Conservation (phyloP, 306 rosid species). For the Prunus mume region DNA sequence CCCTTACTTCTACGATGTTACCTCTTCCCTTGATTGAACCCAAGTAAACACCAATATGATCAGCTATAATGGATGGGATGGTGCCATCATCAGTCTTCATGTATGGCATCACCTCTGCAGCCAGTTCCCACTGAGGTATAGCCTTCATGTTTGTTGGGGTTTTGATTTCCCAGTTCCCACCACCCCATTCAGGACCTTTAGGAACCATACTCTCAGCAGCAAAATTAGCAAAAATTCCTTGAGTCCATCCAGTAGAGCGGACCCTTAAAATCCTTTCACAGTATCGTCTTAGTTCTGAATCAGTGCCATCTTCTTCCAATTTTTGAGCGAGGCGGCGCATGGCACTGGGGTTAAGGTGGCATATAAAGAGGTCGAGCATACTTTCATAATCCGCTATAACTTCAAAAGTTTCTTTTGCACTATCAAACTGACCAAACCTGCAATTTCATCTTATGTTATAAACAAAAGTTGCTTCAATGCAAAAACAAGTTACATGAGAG, state of each 20-base stretch:
- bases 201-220: constrained; percentile 99
- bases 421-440: constrained; percentile 98
- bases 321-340: constrained; percentile 98
- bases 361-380: constrained; percentile 90
- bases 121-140: constrained; percentile 97
- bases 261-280: constrained; percentile 93
- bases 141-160: constrained; percentile 83
- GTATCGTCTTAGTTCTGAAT: constrained; percentile 92
- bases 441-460: constrained; percentile 27
- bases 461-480: neutral
- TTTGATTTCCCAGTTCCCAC: constrained; percentile 99
- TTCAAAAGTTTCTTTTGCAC: constrained; percentile 97
- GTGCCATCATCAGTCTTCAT: constrained; percentile 93
- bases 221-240: constrained; percentile 96
- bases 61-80: constrained; percentile 82
- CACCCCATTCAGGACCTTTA: constrained; percentile 99
- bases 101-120: constrained; percentile 93
- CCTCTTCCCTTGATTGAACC: constrained; percentile 95
- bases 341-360: constrained; percentile 99
- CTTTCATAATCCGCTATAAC: constrained; percentile 84
- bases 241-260: constrained; percentile 97
- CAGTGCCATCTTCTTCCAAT: constrained; percentile 93
- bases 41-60: constrained; percentile 91
- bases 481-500: constrained; percentile 1
- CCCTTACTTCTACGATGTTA: constrained; percentile 87